Base-by-base conservation (phyloP, 192 early-diverging fungal genomes). In the Umbelopsis isabellina region DNA sequence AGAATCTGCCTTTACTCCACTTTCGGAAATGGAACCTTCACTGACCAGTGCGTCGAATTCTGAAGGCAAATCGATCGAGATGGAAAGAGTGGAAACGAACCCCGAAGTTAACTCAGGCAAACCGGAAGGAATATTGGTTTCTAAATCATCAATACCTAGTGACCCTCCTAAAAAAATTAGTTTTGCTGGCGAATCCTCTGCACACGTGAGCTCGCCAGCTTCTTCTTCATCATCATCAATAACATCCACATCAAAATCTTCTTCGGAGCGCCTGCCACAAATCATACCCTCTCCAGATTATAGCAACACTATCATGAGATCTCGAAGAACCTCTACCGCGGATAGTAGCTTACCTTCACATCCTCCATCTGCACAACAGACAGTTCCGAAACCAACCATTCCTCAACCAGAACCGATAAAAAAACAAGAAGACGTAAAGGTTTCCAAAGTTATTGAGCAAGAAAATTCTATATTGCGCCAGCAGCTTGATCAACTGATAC, bases 11-110 rank as follows among this genome's bases (percentile, higher is more conserved):
- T 61, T 61, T 30, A 61, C 55, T 61, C 55, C 55, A 30, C 55
- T 12, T 10, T 30, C 55, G 18, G 55, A 61, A 61, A 11, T 61
- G 27, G 55, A 61, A 35, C 55, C 55, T 13, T 61, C 55, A 12
- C 55, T 61, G 27, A 61, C 55, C 27, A 61, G 55, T 16, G 55
- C 55, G 16, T 61, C 55, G 16, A 61, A 61, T n/a, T 61, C 55
- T 35, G 55, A 61, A 61, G 55, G 55, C 13, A 61, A 61, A 61
- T 35, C 55, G 4, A 30, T 33, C 27, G 55, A 61, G 2, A 25
- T 25, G 13, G 27, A 61, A n/a, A 27, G 55, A 61, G 12, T n/a
- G 11, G 30, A 61, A 16, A 12, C 9, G 4, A 25, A 52, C 21
- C 11, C 12, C 11, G 22, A 52, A 25, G 21, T 20, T 12, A 12